Evolutionary conservation across 139 green algal species (phyloP).

Genomic region (Tetradesmus lagerheimii): DNA sequence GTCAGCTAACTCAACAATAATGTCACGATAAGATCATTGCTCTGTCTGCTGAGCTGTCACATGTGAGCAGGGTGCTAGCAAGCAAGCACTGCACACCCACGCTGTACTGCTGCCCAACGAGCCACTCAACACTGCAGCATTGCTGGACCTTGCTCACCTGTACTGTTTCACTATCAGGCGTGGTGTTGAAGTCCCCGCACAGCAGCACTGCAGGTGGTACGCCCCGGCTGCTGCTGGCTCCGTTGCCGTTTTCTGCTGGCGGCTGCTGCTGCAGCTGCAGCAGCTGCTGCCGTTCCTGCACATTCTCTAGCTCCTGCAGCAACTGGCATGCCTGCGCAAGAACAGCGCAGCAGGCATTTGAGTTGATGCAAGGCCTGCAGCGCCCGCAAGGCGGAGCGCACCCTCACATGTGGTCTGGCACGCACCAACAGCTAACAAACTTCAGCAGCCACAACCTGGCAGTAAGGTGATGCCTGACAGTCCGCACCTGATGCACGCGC

Average conservation of each 20-base stretch:
- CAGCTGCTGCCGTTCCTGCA: constrained; percentile 26
- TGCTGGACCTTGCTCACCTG: neutral
- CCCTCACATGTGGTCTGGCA: neutral
- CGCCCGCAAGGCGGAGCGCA: too few relatives aligned
- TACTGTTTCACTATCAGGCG: constrained; percentile 50
- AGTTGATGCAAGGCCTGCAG: too few relatives aligned
- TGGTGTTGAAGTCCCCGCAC: constrained; percentile 70
- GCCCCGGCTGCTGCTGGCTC: neutral
- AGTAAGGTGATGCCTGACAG: neutral
- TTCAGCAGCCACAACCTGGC: too few relatives aligned
- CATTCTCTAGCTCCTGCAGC: constrained; percentile 33
- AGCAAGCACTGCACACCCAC: too few relatives aligned
- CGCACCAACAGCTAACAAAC: too few relatives aligned
- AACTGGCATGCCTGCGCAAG: constrained; percentile 63
- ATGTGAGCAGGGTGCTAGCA: too few relatives aligned
- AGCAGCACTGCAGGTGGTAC: constrained; percentile 56
- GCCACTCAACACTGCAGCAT: neutral
- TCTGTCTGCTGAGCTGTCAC: too few relatives aligned
- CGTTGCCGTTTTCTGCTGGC: neutral
- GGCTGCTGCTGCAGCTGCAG: constrained; percentile 36
- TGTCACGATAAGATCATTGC: too few relatives aligned
- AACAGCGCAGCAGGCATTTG: neutral
- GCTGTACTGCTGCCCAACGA: too few relatives aligned
- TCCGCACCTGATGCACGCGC: constrained; percentile 56
- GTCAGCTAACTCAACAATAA: too few relatives aligned